Conservation (phyloP, 257 asterid species). For the Lantana camara region DNA sequence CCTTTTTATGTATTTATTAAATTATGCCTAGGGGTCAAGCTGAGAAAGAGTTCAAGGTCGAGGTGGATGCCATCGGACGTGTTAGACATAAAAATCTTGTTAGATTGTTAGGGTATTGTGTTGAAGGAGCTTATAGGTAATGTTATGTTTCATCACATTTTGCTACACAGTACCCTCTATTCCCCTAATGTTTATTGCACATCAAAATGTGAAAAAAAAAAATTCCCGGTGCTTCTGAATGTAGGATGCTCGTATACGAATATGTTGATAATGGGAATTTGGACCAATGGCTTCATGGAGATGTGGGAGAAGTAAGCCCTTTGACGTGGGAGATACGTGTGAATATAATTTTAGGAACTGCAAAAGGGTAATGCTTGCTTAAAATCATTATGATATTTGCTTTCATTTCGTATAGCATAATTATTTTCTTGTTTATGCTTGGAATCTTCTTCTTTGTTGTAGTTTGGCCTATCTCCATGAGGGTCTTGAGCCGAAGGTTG, state of each 20-base stretch:
- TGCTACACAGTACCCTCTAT: not conserved
- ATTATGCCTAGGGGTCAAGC: conserved; percentile 79
- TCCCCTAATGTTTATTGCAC: not conserved
- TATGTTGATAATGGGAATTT: conserved; percentile 87
- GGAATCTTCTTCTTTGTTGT: conserved; percentile 26
- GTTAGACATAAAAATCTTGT: conserved; percentile 98
- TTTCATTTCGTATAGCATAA: not conserved
- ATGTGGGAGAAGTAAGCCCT: conserved; percentile 91
- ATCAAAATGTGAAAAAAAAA: conserved; percentile 14
- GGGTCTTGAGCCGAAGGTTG: conserved; percentile 96
- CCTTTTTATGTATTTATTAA: too few relatives aligned
- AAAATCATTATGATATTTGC: conserved; percentile 14
- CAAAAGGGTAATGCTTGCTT: conserved; percentile 71
- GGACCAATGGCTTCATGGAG: conserved; percentile 99
- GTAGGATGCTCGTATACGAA: conserved; percentile 95
- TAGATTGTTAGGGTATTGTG: conserved; percentile 88
- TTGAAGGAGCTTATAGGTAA: conserved; percentile 97
- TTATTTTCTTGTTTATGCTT: conserved; percentile 11
- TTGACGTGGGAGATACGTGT: conserved; percentile 86
- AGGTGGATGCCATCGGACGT: conserved; percentile 93
- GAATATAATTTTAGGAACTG: conserved; percentile 80
- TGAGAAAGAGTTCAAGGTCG: conserved; percentile 91
- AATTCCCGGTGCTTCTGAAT: not conserved
- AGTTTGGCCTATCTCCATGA: conserved; percentile 95
- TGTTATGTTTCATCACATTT: not conserved